Conservation (phyloP, 2,329 filamentous ascomycete species). For the Zasmidium angulare region DNA sequence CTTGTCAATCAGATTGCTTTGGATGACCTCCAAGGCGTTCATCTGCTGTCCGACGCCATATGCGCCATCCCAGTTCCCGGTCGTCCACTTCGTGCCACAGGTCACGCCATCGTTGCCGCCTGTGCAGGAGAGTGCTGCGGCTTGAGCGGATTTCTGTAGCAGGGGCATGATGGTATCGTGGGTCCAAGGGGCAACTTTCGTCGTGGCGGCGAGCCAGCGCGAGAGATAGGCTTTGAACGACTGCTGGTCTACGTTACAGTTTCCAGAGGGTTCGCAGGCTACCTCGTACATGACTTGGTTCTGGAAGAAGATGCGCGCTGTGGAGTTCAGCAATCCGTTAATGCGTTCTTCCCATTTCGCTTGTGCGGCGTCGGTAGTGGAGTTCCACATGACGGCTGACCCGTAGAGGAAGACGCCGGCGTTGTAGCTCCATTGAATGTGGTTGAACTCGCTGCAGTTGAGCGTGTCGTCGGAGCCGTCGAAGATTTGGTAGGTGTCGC, state of each 20-base stretch:
- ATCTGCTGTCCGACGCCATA: constrained; percentile 59
- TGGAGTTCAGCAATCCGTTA: constrained; percentile 26
- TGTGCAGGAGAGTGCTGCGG: constrained; percentile 53
- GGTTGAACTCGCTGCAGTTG: constrained; percentile 46
- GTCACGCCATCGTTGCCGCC: constrained; percentile 47
- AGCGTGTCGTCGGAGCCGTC: constrained; percentile 46
- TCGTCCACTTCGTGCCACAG: constrained; percentile 47
- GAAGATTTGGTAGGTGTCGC: constrained; percentile 42
- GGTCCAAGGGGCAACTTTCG: constrained; percentile 59
- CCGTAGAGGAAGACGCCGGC: constrained; percentile 47
- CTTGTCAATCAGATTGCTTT: constrained; percentile 41
- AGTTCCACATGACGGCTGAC: constrained; percentile 49
- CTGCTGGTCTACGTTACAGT: constrained; percentile 48
- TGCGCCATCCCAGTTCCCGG: constrained; percentile 45
- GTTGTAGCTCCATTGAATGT: constrained; percentile 51
- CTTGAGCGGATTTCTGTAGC: constrained; percentile 53
- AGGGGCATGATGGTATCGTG: constrained; percentile 51
- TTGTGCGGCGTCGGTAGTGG: constrained; percentile 20
- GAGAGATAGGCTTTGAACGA: constrained; percentile 51
- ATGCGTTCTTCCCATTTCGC: constrained; percentile 25
- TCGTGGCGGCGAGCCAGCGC: constrained; percentile 54
- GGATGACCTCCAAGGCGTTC: constrained; percentile 55
- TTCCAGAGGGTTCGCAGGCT: constrained; percentile 42
- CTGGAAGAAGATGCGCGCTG: constrained; percentile 41
- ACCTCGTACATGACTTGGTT: constrained; percentile 47